Evolutionary conservation across 106 monocot genomes (phyloP).

Genomic region (Dioscorea zingiberensis): DNA sequence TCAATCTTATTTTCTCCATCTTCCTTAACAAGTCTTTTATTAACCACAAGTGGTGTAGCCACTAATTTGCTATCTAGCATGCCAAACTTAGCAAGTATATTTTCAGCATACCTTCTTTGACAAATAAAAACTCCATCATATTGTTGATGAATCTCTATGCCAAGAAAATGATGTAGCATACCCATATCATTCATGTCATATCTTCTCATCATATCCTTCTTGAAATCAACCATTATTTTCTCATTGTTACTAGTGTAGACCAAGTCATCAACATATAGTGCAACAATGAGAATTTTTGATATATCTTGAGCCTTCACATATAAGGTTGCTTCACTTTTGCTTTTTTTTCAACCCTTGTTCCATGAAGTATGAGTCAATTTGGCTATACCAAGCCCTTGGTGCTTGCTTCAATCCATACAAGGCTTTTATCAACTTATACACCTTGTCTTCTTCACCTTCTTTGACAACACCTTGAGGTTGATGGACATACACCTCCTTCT

Average conservation of each 20-base stretch:
- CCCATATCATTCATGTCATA: slow-evolving; percentile 1
- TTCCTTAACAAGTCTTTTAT: neutral
- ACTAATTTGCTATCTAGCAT: neutral
- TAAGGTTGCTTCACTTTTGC: neutral
- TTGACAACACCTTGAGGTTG: neutral
- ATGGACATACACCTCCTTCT: neutral
- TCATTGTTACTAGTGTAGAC: neutral
- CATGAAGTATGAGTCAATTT: neutral
- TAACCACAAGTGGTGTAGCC: neutral
- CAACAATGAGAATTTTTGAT: neutral
- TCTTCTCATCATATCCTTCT: neutral
- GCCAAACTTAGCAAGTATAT: neutral
- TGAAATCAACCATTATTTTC: neutral
- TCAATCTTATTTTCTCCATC: neutral
- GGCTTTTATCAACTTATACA: neutral
- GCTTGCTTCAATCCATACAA: neutral
- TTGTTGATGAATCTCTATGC: neutral
- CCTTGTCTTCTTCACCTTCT: neutral
- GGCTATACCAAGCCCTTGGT: neutral
- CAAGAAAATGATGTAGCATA: neutral
- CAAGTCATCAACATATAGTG: slow-evolving; percentile 4
- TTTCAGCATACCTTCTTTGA: neutral
- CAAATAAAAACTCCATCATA: too few relatives aligned
- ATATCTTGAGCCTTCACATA: neutral
- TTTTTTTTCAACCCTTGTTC: slow-evolving; percentile 4